Evolutionary conservation across 2,329 filamentous ascomycete species (phyloP).

Genomic region (Phaeoacremonium minimum): DNA sequence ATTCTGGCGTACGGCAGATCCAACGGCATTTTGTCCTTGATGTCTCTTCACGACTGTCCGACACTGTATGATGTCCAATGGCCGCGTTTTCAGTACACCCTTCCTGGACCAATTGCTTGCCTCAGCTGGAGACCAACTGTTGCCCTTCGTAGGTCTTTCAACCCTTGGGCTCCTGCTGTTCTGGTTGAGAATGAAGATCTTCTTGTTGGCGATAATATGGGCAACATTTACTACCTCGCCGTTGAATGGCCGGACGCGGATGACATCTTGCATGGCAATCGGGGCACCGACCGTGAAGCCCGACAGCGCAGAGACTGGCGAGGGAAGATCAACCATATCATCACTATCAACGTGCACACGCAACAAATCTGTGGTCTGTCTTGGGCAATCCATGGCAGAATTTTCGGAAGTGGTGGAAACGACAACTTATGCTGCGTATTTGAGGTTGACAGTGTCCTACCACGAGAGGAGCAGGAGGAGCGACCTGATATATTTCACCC

Average conservation of each 20-base stretch:
- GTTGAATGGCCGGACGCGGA: constrained; percentile 75
- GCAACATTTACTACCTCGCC: constrained; percentile 81
- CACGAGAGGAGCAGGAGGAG: too few species aligned
- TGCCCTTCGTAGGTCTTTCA: constrained; percentile 47
- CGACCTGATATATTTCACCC: too few species aligned
- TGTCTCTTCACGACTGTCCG: constrained; percentile 63
- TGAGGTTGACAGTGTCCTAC: constrained; percentile 60
- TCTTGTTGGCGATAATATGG: constrained; percentile 78
- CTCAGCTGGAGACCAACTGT: constrained; percentile 72
- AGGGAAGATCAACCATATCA: constrained; percentile 72
- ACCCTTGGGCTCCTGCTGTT: constrained; percentile 37
- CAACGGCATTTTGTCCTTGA: constrained; percentile 70
- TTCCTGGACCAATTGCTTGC: constrained; percentile 71
- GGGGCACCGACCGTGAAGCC: too few species aligned
- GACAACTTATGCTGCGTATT: constrained; percentile 88
- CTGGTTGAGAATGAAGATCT: constrained; percentile 73
- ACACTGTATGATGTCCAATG: constrained; percentile 9
- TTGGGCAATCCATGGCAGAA: constrained; percentile 72
- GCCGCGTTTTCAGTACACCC: constrained; percentile 66
- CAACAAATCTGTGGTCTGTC: constrained; percentile 93
- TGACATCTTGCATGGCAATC: too few species aligned
- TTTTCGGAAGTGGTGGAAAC: constrained; percentile 86
- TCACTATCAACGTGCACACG: constrained; percentile 71
- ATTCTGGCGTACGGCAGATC: constrained; percentile 84
- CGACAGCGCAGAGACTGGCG: constrained; percentile 65